Conservation (phyloP, 352 stramenopile genomes). For the Pythium rhizo-oryzae region DNA sequence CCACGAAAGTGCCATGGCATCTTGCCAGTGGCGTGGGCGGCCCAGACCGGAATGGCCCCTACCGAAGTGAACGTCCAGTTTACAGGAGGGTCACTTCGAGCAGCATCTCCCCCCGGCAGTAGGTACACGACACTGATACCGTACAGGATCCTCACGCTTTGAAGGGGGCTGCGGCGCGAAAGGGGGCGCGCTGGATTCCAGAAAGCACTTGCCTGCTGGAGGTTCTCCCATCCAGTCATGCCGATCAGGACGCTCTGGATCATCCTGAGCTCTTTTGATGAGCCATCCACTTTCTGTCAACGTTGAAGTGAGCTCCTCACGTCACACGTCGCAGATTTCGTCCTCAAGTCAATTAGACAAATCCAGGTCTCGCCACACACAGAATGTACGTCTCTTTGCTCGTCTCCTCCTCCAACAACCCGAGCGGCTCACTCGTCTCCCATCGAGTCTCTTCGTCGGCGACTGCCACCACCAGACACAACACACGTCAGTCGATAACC, state of each 20-base stretch:
- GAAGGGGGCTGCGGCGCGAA: background rate
- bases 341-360: background rate
- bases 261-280: background rate
- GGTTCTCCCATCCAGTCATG: background rate
- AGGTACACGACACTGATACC: too few relatives aligned
- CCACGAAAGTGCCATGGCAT: too few relatives aligned
- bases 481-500: too few relatives aligned
- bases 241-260: background rate
- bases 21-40: too few relatives aligned
- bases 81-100: background rate
- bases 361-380: background rate
- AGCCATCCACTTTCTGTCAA: background rate
- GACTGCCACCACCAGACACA: background rate
- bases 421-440: slow-evolving; percentile 12
- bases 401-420: background rate
- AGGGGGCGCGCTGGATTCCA: background rate
- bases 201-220: background rate
- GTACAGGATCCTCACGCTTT: background rate
- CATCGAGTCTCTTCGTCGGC: slow-evolving; percentile 20
- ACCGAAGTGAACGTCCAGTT: background rate
- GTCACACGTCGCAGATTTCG: slow-evolving; percentile 2
- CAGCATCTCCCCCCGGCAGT: too few relatives aligned
- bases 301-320: slow-evolving; percentile 9
- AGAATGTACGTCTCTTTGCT: background rate
- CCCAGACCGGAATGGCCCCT: too few relatives aligned